Base-by-base conservation (phyloP, 805 yeast genomes). In the Wickerhamomyces xylosicus region DNA sequence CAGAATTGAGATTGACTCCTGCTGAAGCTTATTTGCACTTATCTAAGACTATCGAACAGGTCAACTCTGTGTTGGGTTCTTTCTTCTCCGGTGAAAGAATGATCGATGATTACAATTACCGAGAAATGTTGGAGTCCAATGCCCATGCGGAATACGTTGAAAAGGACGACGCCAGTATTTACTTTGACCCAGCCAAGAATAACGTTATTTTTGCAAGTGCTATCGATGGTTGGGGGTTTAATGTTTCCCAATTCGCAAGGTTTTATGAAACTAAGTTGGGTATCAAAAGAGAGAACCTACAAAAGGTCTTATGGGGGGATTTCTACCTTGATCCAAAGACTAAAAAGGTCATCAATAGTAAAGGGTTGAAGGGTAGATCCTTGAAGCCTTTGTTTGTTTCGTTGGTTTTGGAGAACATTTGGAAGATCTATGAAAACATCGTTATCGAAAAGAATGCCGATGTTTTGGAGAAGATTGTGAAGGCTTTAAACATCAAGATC, bases 191-290 rank as follows among this genome's bases (percentile, higher is more conserved):
- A 0, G 84, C 81, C 37, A 72, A 75, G 47, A 86, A 86, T 54
- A 90, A 90, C 53, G 96, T 90, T 5, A 75, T 90, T 0, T 90
- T 90, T 64, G 90, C 95, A 1, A 70, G 79, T 21, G 98, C 98
- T 1, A 68, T 83, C 16, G 98, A 92, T 61, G 97, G 97, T 11
- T 92, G 98, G 97, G 99, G 97, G 1, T 92, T 92, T 59, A 83
- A 85, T 33, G 68, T 92, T 37, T 76, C 85, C 37, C 95, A 92
- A 47, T 84, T 92, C 59, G 84, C 96, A 7, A 79, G 82, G 41
- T 77, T 92, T 27, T 85, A 86, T 56, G 92, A 82, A 61, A 74
- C 75, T 36, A 86, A 86, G 51, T 64, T 90, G 16, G 96, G 95
- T 0, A 81, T 90, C 47, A 83, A 85, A 46, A 77, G 87, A 45